Evolutionary conservation across 129 eudicot genomes (phyloP).

Genomic region (Tagetes erecta): DNA sequence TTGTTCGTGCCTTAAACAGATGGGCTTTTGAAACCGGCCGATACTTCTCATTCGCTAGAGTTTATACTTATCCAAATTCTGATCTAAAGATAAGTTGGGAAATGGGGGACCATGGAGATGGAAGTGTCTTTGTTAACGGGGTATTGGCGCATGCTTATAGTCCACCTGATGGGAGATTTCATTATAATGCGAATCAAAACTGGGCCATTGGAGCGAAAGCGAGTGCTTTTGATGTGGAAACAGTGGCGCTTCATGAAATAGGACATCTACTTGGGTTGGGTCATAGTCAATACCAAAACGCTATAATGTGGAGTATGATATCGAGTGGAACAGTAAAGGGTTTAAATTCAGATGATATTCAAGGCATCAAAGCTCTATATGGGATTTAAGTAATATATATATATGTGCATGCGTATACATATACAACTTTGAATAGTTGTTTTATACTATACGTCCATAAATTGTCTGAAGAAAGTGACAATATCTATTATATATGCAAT

Average conservation of each 20-base stretch:
- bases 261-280: conserved; percentile 26
- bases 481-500: too few relatives aligned
- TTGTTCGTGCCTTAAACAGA: conserved; percentile 14
- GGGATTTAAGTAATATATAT: not conserved
- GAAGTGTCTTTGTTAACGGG: not conserved
- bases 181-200: not conserved
- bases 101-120: not conserved
- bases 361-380: conserved; percentile 21
- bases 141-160: conserved; percentile 16
- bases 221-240: not conserved
- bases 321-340: not conserved
- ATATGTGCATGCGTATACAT: not conserved
- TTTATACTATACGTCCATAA: too few relatives aligned
- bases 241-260: conserved; percentile 21
- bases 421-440: too few relatives aligned
- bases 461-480: too few relatives aligned
- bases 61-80: not conserved
- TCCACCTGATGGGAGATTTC: conserved; percentile 24
- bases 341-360: conserved; percentile 15
- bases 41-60: conserved; percentile 22
- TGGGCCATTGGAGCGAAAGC: conserved; percentile 2
- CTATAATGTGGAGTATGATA: conserved; percentile 6
- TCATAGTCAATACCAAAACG: conserved; percentile 8
- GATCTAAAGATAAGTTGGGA: conserved; percentile 8
- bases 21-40: conserved; percentile 10